phyloP scores from a whole-genome alignment of 2,329 filamentous ascomycete genomes.

The Monosporascus sp. region DNA sequence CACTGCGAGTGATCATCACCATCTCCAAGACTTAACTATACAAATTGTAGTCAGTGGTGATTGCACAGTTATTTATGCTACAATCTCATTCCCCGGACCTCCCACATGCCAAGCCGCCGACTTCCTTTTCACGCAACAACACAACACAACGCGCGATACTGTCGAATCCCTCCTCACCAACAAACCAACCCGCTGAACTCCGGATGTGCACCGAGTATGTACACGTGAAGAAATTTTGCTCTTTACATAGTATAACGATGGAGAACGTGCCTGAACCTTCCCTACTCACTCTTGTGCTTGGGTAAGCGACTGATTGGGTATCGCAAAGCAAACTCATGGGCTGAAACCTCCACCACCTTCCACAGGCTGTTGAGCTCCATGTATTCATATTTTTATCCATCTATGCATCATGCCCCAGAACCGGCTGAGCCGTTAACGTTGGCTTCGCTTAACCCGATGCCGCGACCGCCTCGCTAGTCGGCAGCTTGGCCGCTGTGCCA shows the following conservation, averaged over 20 bases:
- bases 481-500: slow-evolving; percentile 66
- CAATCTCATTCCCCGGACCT: too few relatives aligned
- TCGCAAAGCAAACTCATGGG: not conserved
- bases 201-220: not conserved
- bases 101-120: too few relatives aligned
- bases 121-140: too few relatives aligned
- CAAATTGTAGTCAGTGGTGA: too few relatives aligned
- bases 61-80: too few relatives aligned
- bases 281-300: not conserved
- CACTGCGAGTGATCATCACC: too few relatives aligned
- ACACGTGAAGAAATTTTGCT: not conserved
- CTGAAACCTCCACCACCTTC: not conserved
- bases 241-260: not conserved
- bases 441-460: slow-evolving; percentile 12
- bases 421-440: not conserved
- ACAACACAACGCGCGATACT: too few relatives aligned
- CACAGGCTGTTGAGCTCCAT: not conserved
- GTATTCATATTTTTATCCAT: not conserved
- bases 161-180: not conserved
- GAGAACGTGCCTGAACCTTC: not conserved
- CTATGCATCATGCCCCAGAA: not conserved
- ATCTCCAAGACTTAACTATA: too few relatives aligned
- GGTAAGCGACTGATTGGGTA: not conserved
- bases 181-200: not conserved
- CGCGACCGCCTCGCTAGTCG: slow-evolving; percentile 41